phyloP scores from a whole-genome alignment of 208 protist species.

The Trypanosoma melophagium region DNA sequence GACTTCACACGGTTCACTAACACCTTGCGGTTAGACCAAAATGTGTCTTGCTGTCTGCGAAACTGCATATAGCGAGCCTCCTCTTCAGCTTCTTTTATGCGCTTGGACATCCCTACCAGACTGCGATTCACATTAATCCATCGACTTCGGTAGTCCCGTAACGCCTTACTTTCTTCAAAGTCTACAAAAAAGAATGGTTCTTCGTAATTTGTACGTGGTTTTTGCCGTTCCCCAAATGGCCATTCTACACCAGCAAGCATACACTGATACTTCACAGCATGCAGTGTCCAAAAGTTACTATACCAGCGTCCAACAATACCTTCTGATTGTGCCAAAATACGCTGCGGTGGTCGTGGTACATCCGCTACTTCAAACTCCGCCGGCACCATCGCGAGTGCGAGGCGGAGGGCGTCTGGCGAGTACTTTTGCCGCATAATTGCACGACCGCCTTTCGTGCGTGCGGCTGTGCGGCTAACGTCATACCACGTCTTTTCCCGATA shows the following conservation, averaged over 20 bases:
- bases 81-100: conserved; percentile 87
- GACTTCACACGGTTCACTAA: conserved; percentile 90
- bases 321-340: conserved; percentile 82
- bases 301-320: conserved; percentile 90
- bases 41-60: conserved; percentile 85
- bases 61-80: conserved; percentile 86
- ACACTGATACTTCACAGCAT: conserved; percentile 88
- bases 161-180: conserved; percentile 88
- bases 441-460: conserved; percentile 52
- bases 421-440: conserved; percentile 78
- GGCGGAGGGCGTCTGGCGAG: conserved; percentile 67
- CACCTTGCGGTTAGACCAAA: conserved; percentile 90
- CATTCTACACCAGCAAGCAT: conserved; percentile 76
- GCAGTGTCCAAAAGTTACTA: conserved; percentile 91
- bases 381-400: conserved; percentile 76
- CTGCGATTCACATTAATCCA: conserved; percentile 92
- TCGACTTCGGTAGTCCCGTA: conserved; percentile 86
- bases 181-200: conserved; percentile 88
- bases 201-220: conserved; percentile 86
- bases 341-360: conserved; percentile 84
- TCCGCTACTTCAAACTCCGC: conserved; percentile 76
- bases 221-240: conserved; percentile 74
- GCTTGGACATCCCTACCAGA: conserved; percentile 85
- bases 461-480: conserved; percentile 50
- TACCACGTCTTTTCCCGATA: conserved; percentile 87